Conservation (phyloP, 805 yeast species). For the Metschnikowia cerradonensis region DNA sequence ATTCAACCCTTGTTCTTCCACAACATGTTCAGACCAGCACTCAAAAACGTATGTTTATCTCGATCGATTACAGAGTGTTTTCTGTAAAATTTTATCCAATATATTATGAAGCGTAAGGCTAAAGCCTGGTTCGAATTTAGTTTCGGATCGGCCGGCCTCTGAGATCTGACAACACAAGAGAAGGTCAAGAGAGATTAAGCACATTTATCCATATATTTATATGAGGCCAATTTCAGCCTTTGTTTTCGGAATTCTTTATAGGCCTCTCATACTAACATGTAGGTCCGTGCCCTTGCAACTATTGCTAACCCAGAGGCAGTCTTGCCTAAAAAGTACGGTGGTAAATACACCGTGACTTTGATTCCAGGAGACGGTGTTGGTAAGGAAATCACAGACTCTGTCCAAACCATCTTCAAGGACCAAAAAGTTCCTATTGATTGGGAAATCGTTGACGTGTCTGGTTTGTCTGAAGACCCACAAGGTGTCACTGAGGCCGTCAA, state of each 20-base stretch:
- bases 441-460: slow-evolving; percentile 56
- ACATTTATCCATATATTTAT: too few species aligned
- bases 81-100: neutral
- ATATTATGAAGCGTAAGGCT: neutral
- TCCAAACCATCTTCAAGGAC: slow-evolving; percentile 79
- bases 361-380: slow-evolving; percentile 99
- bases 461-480: slow-evolving; percentile 33
- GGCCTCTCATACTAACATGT: slow-evolving; percentile 23
- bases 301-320: slow-evolving; percentile 56
- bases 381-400: slow-evolving; percentile 91
- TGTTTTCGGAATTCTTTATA: too few species aligned
- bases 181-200: too few species aligned
- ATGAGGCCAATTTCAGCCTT: too few species aligned
- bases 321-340: slow-evolving; percentile 90
- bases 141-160: neutral
- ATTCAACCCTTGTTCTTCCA: slow-evolving; percentile 8
- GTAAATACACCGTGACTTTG: slow-evolving; percentile 87
- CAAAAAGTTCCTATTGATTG: slow-evolving; percentile 91
- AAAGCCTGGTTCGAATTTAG: neutral
- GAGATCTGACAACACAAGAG: neutral
- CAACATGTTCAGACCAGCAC: slow-evolving; percentile 19
- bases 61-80: neutral
- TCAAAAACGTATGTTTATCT: slow-evolving; percentile 17
- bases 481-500: slow-evolving; percentile 81
- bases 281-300: slow-evolving; percentile 51